Conservation (phyloP, 495 filamentous ascomycete species). For the Evernia prunastri region DNA sequence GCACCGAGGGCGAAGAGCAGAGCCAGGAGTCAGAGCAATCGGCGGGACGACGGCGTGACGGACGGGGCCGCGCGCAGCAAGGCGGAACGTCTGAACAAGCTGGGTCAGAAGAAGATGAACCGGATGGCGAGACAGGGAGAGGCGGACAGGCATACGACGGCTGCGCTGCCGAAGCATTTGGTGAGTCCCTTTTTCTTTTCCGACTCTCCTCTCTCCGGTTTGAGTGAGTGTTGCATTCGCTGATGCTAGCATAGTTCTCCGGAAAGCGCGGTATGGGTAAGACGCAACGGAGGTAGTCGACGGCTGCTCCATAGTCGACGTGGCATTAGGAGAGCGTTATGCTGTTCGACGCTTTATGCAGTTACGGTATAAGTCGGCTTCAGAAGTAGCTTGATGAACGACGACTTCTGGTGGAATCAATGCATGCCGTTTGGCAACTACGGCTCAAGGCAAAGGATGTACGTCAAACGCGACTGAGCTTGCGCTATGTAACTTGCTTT, state of each 20-base stretch:
- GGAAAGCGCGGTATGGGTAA: slow-evolving; percentile 56
- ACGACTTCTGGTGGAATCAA: background rate
- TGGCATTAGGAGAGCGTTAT: background rate
- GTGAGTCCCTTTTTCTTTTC: slow-evolving; percentile 44
- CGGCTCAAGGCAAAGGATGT: background rate
- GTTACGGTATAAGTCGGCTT: background rate
- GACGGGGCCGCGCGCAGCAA: slow-evolving; percentile 55
- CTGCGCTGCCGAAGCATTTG: slow-evolving; percentile 82
- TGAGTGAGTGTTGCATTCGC: slow-evolving; percentile 1
- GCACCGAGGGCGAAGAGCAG: slow-evolving; percentile 71
- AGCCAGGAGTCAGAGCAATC: slow-evolving; percentile 70
- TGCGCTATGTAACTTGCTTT: background rate
- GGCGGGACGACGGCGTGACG: slow-evolving; percentile 72
- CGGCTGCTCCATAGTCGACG: background rate
- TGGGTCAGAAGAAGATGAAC: slow-evolving; percentile 97
- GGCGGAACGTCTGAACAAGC: slow-evolving; percentile 77
- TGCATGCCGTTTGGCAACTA: background rate
- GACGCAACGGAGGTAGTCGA: slow-evolving; percentile 46
- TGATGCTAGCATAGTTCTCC: slow-evolving; percentile 40
- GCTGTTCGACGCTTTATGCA: slow-evolving; percentile 3
- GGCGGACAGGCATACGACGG: slow-evolving; percentile 84
- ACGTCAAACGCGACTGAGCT: background rate
- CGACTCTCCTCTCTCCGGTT: background rate
- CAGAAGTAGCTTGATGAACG: background rate
- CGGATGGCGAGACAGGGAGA: slow-evolving; percentile 93